Conservation (phyloP, 129 eudicot genomes). For the Centaurea solstitialis region DNA sequence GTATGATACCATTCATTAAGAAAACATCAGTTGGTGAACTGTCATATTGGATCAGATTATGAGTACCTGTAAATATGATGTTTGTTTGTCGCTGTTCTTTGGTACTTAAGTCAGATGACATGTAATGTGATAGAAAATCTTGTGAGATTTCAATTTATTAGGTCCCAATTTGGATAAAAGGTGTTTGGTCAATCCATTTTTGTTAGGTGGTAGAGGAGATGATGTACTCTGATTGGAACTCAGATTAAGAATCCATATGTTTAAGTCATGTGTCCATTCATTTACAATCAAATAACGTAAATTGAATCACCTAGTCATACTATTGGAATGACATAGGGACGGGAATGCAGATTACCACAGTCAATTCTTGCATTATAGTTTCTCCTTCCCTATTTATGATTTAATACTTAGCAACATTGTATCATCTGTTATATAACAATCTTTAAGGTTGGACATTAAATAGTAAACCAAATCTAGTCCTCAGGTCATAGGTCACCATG, state of each 20-base stretch:
- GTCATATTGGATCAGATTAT: not conserved
- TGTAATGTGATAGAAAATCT: not conserved
- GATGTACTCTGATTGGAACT: too few relatives aligned
- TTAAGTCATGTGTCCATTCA: not conserved
- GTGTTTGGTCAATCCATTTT: not conserved
- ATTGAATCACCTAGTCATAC: not conserved
- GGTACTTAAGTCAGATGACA: not conserved
- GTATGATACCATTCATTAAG: not conserved
- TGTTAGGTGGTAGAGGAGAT: too few relatives aligned
- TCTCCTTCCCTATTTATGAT: not conserved
- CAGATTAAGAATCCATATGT: not conserved
- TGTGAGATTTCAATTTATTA: not conserved
- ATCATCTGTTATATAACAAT: slow-evolving; percentile 6
- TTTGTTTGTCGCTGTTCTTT: not conserved
- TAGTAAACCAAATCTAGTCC: not conserved
- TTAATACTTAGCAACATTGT: not conserved
- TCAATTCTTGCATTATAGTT: not conserved
- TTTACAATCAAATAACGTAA: not conserved
- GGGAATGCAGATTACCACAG: not conserved
- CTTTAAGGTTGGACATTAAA: not conserved
- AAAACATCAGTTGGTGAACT: not conserved
- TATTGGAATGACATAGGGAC: not conserved
- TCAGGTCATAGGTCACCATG: not conserved
- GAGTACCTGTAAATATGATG: not conserved
- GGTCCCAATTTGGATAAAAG: not conserved